Evolutionary conservation across 164 flowering plant genomes (phyloP).

Genomic region (Vitis cinerea): DNA sequence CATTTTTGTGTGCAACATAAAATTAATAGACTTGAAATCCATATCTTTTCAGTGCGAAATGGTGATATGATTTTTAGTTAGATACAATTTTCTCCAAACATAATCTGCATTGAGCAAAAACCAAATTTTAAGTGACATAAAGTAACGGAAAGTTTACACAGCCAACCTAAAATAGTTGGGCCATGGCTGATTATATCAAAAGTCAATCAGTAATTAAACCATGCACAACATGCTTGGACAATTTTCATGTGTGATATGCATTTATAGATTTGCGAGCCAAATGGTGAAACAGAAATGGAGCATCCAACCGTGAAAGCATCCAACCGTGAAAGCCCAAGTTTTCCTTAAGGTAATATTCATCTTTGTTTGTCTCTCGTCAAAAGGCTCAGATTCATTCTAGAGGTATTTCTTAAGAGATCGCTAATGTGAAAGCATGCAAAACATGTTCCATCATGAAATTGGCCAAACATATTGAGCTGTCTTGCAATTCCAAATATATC

Average conservation of each 20-base stretch:
- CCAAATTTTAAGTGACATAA: no score
- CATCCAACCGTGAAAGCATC: background rate
- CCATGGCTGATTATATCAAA: background rate
- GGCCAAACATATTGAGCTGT: no score
- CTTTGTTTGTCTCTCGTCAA: background rate
- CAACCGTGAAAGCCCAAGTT: background rate
- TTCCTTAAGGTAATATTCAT: background rate
- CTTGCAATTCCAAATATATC: no score
- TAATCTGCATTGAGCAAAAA: no score
- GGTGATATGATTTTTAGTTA: no score
- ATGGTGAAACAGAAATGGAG: background rate
- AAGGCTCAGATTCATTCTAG: background rate
- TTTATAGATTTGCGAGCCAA: background rate
- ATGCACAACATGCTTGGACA: background rate
- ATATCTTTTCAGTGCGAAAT: no score
- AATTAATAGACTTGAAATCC: no score
- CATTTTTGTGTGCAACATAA: no score
- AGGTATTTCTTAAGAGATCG: background rate
- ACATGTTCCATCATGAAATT: background rate
- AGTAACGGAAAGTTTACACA: no score
- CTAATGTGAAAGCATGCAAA: background rate
- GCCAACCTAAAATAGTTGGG: background rate
- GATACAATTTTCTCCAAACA: no score
- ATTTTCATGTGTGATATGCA: background rate
- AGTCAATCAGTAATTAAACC: background rate